Base-by-base conservation (phyloP, 208 protist species). In the Acanthamoeba lenticulata region DNA sequence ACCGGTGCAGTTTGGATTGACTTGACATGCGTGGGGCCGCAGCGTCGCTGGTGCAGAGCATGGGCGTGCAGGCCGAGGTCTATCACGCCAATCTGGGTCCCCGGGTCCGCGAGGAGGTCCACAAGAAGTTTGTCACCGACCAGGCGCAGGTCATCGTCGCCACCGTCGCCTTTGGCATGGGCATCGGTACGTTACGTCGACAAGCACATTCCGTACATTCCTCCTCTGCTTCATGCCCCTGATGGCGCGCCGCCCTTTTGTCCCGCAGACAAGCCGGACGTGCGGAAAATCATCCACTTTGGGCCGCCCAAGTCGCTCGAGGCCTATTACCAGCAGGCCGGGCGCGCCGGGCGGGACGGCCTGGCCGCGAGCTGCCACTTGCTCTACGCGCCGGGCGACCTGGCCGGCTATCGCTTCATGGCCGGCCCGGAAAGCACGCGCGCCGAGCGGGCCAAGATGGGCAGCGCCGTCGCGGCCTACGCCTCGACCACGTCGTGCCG, bases 161-260 rank as follows among this genome's bases (percentile, higher is more conserved):
- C 1, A 97, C 96, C 7, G 92, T 97, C 36, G 96, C 96, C 0
- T 97, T 97, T 95, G 96, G 96, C 49, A 97, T 97, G 96, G 96
- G 96, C 74, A 95, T 97, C 52, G 92, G 74, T 85, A 60, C 21
- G 67, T 9, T 27, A 29, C 17, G 17, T 65, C 55, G 17, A 24
- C 17, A 24, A 65, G 17, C 55, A 65, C 24, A 24, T 65, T 65
- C 17, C 24, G 34, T 74, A 21, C 49, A 57, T n/a, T 89, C n/a
- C 13, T 29, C 21, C n/a, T 52, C 42, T 89, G 7, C 40, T 36
- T 86, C 36, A 44, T 55, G 9, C 36, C 42, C 42, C 13, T 86
- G 6, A 86, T 49, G 42, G n/a, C 77, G 13, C 32, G 17, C 67
- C 27, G 9, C 67, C 36, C 27, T n/a, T n/a, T n/a, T n/a, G n/a